A percentile compares a stretch with the other conserved stretches of the same genome.
phyloP scores from a whole-genome alignment of 2,329 filamentous ascomycete genomes.

The Teratosphaeria gauchensis region DNA sequence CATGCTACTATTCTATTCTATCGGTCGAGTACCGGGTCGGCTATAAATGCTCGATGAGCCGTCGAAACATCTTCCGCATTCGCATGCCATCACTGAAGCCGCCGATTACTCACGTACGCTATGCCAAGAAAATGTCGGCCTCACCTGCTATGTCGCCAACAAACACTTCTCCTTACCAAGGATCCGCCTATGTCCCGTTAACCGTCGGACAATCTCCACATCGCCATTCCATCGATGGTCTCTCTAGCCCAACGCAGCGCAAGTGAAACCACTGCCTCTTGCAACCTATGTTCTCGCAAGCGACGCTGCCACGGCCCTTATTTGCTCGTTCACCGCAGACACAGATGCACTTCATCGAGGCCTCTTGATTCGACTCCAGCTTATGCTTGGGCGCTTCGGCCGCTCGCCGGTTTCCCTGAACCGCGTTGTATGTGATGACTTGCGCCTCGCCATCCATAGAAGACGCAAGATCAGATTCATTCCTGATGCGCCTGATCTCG shows the following conservation, averaged over 20 bases:
- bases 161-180: not conserved
- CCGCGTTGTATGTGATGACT: not conserved
- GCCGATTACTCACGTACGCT: not conserved
- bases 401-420: not conserved
- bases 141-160: not conserved
- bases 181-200: not conserved
- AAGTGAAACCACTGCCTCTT: constrained; percentile 14
- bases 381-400: not conserved
- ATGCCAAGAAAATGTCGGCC: not conserved
- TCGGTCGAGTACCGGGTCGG: no score
- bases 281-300: constrained; percentile 15
- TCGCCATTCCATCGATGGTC: constrained; percentile 9
- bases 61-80: not conserved
- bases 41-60: not conserved
- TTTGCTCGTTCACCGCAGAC: not conserved
- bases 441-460: not conserved
- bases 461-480: not conserved
- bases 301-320: constrained; percentile 2
- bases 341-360: not conserved
- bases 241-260: constrained; percentile 14
- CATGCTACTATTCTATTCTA: no score
- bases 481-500: not conserved
- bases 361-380: not conserved
- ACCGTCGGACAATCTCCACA: constrained; percentile 10
- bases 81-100: not conserved